Base-by-base conservation (phyloP, 2,329 filamentous ascomycete genomes). In the Aspergillus tamarii region DNA sequence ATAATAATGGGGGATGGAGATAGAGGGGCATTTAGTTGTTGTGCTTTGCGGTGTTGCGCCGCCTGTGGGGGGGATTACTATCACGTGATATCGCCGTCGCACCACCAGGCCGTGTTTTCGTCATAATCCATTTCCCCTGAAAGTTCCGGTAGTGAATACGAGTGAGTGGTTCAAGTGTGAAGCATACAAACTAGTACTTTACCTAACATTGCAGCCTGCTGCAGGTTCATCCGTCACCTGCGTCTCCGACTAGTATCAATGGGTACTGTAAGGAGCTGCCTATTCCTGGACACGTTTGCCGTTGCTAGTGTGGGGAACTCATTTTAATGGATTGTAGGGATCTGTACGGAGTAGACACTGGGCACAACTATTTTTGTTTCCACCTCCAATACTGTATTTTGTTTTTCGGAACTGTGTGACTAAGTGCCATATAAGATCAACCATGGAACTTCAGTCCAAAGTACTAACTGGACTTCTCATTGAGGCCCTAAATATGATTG, bases 11-110 rank as follows among this genome's bases (percentile, higher is more conserved):
- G 66, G 59, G 64, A 60, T 62, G 59, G 66, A 75, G 71, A 75
- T 72, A 73, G 75, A 76, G 74, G 74, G 74, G 75, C 73, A 75
- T 69, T 68, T 64, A 69, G 72, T 72, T 73, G 71, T 75, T 75
- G 70, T 67, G 68, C 68, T 71, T 70, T 45, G 65, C 66, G 66
- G 58, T 67, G 64, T 63, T 61, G 61, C 62, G 63, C 70, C 70
- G 70, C 67, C 72, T 68, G 73, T 74, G 74, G 74, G 73, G 69
- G 59, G 57, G 23, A 14, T 41, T 12, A 3, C 4, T 36, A 8
- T 59, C 69, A 71, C 69, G 69, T 71, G 69, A 67, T 61, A 23
- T 60, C 36, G 55, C 63, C 64, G 59, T 67, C 65, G 64, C 69
- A 65, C 65, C 67, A 69, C 68, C 50, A 55, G 58, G 58, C 62